Conservation (phyloP, 352 stramenopile species). For the Phytophthora idaei region DNA sequence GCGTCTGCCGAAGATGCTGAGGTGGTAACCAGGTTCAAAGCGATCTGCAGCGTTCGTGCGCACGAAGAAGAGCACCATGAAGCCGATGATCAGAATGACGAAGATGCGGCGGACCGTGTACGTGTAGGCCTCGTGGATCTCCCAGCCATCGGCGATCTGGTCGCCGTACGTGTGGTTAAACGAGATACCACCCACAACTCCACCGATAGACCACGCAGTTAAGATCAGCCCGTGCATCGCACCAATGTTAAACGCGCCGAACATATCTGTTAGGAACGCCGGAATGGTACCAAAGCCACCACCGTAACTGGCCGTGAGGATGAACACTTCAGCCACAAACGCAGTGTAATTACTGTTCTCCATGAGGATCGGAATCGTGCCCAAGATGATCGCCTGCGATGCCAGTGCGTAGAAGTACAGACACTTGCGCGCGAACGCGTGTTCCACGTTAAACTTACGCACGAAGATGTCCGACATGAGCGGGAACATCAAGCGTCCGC, state of each 20-base stretch:
- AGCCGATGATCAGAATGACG: conserved; percentile 58
- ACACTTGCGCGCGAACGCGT: conserved; percentile 49
- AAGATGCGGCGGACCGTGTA: conserved; percentile 72
- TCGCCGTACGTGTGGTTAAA: conserved; percentile 69
- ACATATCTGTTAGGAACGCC: conserved; percentile 82
- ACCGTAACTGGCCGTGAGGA: conserved; percentile 73
- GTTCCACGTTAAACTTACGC: conserved; percentile 46
- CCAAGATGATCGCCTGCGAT: conserved; percentile 67
- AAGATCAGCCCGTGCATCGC: conserved; percentile 80
- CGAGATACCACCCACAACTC: conserved; percentile 68
- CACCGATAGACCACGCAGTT: conserved; percentile 78
- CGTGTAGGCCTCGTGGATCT: conserved; percentile 61
- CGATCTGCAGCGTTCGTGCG: conserved; percentile 66
- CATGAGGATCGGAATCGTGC: conserved; percentile 68
- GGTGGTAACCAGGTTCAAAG: conserved; percentile 70
- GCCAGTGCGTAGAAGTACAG: conserved; percentile 67
- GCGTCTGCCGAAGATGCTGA: conserved; percentile 56
- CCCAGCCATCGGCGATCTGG: conserved; percentile 38
- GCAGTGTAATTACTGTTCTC: conserved; percentile 55
- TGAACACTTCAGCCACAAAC: conserved; percentile 67
- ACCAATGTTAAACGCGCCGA: conserved; percentile 82
- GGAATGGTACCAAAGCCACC: conserved; percentile 77
- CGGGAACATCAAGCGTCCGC: conserved; percentile 46
- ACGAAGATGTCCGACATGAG: conserved; percentile 47
- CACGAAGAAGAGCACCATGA: conserved; percentile 63